Conservation (phyloP, 768 basidiomycete species). For the Leucocoprinus birnbaumii region DNA sequence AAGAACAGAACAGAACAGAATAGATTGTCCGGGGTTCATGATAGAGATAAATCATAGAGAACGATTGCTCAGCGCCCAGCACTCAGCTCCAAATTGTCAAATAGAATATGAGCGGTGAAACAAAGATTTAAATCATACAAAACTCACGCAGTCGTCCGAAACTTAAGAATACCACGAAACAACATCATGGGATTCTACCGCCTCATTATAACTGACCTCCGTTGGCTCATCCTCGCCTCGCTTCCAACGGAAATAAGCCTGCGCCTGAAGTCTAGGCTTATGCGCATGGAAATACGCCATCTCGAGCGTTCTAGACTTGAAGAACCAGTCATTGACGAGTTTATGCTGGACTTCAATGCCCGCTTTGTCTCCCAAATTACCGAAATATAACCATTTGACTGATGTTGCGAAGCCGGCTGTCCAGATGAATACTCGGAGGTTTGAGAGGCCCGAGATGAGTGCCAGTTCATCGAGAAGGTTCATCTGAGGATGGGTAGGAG, state of each 20-base stretch:
- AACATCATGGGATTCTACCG: neutral
- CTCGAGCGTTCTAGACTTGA: neutral
- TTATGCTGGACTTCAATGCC: neutral
- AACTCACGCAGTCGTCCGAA: no score
- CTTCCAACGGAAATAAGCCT: neutral
- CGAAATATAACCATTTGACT: neutral
- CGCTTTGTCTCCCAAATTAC: neutral
- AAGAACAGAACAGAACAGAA: no score
- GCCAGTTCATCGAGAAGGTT: neutral
- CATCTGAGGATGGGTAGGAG: no score
- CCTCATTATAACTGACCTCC: neutral
- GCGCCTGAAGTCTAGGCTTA: neutral
- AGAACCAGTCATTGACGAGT: neutral
- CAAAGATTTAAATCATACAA: no score
- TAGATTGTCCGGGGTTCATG: no score
- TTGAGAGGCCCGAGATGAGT: neutral
- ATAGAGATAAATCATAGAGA: no score
- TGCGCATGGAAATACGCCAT: neutral
- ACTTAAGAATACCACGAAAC: conserved; percentile 3
- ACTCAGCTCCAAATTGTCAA: no score
- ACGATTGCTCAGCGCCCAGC: no score
- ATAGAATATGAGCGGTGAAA: no score
- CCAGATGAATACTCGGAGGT: conserved; percentile 1
- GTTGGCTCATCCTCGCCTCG: neutral
- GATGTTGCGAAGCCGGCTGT: conserved; percentile 3